Percentiles rank a stretch among this genome's conserved stretches.
Evolutionary conservation across 148 eudicot species (phyloP).

Genomic region (Beta vulgaris): DNA sequence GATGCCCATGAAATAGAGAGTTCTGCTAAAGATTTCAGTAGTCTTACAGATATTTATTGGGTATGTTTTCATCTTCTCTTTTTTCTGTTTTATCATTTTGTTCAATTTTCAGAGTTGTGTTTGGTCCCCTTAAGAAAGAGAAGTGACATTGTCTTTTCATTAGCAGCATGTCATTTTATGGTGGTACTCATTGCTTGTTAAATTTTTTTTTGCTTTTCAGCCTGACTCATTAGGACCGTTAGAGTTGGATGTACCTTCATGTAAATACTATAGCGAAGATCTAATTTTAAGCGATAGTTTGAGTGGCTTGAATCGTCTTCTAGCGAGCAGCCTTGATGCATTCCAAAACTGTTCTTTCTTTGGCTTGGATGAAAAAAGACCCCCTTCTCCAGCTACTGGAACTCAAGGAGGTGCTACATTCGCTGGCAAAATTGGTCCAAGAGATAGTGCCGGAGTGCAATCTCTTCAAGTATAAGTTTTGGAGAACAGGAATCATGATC

Average conservation of each 20-base stretch:
- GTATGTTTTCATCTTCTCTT: conserved; percentile 36
- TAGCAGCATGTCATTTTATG: background rate
- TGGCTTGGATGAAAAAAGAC: conserved; percentile 57
- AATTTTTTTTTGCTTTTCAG: conserved; percentile 39
- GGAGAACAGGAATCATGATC: background rate
- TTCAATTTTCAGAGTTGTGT: background rate
- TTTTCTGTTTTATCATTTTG: background rate
- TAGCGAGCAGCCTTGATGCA: conserved; percentile 90
- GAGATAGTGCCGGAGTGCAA: conserved; percentile 28
- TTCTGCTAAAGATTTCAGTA: conserved; percentile 47
- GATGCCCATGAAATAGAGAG: conserved; percentile 35
- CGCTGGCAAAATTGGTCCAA: conserved; percentile 45
- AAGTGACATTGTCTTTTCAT: background rate
- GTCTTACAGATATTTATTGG: conserved; percentile 84
- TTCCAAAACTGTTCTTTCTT: conserved; percentile 80
- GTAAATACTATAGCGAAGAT: conserved; percentile 78
- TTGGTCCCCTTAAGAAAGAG: background rate
- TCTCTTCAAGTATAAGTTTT: conserved; percentile 32
- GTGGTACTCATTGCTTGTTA: conserved; percentile 16
- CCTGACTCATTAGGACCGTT: conserved; percentile 94
- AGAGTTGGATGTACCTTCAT: conserved; percentile 71
- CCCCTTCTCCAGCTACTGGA: conserved; percentile 40
- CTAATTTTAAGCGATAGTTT: conserved; percentile 81
- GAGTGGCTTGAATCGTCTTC: conserved; percentile 80
- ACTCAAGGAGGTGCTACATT: conserved; percentile 51